Conservation (phyloP, 1,139 yeast species). For the Taphrina pruni region DNA sequence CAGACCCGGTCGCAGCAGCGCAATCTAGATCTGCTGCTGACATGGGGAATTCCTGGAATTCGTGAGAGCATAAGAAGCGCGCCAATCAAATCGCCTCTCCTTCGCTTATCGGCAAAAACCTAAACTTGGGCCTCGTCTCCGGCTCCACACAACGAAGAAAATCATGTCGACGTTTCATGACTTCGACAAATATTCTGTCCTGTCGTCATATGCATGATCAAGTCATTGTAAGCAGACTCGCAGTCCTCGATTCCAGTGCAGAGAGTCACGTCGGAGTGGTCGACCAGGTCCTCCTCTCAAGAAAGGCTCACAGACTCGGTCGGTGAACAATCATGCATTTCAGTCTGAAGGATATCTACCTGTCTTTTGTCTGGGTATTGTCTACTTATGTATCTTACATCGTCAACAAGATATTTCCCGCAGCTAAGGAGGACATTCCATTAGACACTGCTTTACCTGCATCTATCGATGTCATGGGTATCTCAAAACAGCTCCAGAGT, state of each 20-base stretch:
- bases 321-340: constrained; percentile 7
- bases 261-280: too few relatives aligned
- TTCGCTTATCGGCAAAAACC: not conserved
- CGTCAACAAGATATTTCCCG: not conserved
- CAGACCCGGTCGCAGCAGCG: not conserved
- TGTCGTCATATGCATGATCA: too few relatives aligned
- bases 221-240: too few relatives aligned
- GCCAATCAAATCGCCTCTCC: not conserved
- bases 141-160: not conserved
- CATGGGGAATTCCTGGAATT: not conserved
- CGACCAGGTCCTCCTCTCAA: too few relatives aligned
- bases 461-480: constrained; percentile 1
- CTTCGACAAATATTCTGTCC: too few relatives aligned
- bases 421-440: not conserved
- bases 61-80: not conserved
- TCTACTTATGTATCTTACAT: constrained; percentile 5
- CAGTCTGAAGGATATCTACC: constrained; percentile 11
- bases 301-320: too few relatives aligned
- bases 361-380: constrained; percentile 16
- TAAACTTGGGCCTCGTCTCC: not conserved
- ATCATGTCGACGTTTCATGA: too few relatives aligned
- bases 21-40: not conserved
- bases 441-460: not conserved
- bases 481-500: not conserved
- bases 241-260: too few relatives aligned